Percentiles rank a stretch among this genome's conserved stretches.
Evolutionary conservation across 2,329 filamentous ascomycete species (phyloP).

Genomic region (Fusarium keratoplasticum): DNA sequence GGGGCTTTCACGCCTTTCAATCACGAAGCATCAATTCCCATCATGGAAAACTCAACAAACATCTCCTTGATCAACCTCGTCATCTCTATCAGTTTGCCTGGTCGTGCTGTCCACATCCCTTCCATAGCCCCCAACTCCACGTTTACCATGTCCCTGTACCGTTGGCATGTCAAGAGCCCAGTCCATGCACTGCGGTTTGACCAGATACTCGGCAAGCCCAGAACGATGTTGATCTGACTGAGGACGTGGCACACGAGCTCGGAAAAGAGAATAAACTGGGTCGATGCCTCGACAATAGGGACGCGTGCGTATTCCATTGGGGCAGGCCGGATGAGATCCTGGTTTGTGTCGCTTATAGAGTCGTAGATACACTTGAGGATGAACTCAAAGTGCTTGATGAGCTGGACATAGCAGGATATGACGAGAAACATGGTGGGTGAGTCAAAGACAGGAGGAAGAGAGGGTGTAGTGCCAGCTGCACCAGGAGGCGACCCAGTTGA

Average conservation of each 20-base stretch:
- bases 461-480: constrained; percentile 5
- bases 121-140: constrained; percentile 42
- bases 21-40: constrained; percentile 24
- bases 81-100: constrained; percentile 32
- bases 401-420: constrained; percentile 47
- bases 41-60: constrained; percentile 39
- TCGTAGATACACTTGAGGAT: constrained; percentile 35
- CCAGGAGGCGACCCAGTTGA: constrained; percentile 1
- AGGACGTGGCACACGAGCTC: constrained; percentile 44
- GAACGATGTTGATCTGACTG: constrained; percentile 41
- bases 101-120: constrained; percentile 38
- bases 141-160: constrained; percentile 41
- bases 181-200: constrained; percentile 40
- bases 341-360: constrained; percentile 18
- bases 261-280: constrained; percentile 45
- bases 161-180: constrained; percentile 34
- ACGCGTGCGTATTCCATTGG: constrained; percentile 42
- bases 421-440: constrained; percentile 44
- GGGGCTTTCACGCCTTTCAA: background rate
- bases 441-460: constrained; percentile 31
- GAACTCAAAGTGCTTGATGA: constrained; percentile 42
- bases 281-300: constrained; percentile 37
- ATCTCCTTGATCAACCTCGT: constrained; percentile 33
- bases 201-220: constrained; percentile 42
- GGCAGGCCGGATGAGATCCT: constrained; percentile 28